Conservation (phyloP, 2,329 filamentous ascomycete species). For the Stagonosporopsis cucurbitacearum region DNA sequence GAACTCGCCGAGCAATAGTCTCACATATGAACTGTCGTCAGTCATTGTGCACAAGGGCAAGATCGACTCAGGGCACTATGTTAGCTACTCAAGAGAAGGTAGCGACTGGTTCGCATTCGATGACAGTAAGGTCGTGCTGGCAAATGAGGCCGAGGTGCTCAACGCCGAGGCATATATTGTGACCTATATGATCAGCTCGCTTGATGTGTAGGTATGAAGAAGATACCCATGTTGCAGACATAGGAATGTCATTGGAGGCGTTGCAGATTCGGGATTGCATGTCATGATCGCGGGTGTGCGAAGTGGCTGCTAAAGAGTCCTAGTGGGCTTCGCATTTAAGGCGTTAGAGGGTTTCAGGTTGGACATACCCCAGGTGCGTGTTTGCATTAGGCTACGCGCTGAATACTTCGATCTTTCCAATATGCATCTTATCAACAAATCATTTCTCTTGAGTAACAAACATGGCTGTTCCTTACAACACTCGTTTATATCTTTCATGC, state of each 20-base stretch:
- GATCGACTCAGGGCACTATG: slow-evolving; percentile 90
- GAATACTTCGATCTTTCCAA: neutral
- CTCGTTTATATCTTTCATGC: slow-evolving; percentile 57
- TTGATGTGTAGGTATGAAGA: slow-evolving; percentile 33
- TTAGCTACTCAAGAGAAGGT: slow-evolving; percentile 84
- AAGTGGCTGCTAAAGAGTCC: neutral
- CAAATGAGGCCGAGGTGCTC: slow-evolving; percentile 83
- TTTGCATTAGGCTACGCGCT: neutral
- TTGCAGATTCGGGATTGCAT: neutral
- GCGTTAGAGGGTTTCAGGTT: neutral
- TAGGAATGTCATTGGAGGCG: neutral
- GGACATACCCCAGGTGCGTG: neutral
- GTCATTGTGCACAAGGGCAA: slow-evolving; percentile 94
- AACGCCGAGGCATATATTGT: slow-evolving; percentile 86
- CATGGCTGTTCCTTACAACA: neutral
- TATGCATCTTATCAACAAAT: neutral
- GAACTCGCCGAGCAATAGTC: slow-evolving; percentile 55
- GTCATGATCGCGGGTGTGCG: neutral
- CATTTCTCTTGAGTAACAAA: neutral
- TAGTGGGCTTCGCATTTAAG: neutral
- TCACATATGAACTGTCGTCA: slow-evolving; percentile 84
- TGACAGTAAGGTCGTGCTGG: slow-evolving; percentile 88
- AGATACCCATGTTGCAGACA: neutral
- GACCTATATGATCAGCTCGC: slow-evolving; percentile 67
- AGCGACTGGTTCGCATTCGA: slow-evolving; percentile 96